phyloP scores from a whole-genome alignment of 2,329 filamentous ascomycete genomes.

The Colletotrichum sp. region DNA sequence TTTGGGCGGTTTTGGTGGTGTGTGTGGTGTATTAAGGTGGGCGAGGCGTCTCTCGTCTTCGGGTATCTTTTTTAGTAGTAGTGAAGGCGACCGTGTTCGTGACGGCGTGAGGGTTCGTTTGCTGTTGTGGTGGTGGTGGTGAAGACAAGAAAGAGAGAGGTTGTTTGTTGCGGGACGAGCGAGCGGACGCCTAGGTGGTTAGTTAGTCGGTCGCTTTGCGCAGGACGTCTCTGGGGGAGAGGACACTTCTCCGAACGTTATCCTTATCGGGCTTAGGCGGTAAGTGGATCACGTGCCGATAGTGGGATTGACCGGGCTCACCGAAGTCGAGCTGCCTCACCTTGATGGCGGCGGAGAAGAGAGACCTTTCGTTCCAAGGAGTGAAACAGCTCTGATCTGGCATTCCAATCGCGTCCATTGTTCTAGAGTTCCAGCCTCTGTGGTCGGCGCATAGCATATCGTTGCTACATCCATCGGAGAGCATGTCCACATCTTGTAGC shows the following conservation, averaged over 20 bases:
- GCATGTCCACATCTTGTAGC: background rate
- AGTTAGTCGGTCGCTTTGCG: background rate
- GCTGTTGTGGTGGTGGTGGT: background rate
- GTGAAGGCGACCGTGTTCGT: background rate
- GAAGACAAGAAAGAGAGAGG: background rate
- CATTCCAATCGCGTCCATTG: background rate
- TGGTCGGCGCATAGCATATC: too few relatives aligned
- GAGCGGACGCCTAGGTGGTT: background rate
- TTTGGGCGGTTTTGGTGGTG: constrained; percentile 18
- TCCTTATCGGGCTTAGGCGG: background rate
- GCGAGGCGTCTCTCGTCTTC: background rate
- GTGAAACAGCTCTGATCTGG: background rate
- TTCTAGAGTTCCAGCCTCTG: too few relatives aligned
- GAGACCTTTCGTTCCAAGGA: background rate
- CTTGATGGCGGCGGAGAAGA: background rate
- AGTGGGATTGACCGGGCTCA: background rate
- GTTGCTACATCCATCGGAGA: background rate
- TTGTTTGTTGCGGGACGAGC: background rate
- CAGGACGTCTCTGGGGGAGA: background rate
- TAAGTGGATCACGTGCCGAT: constrained; percentile 10
- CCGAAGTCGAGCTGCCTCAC: background rate
- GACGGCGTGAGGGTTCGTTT: background rate
- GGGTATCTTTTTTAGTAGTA: background rate
- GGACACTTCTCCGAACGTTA: constrained; percentile 14
- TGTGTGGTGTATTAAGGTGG: background rate